These are phyloP conservation scores for Viola pubescens DNA, from an alignment of 441 rosid species.

Conservation along the genomic window DNA sequence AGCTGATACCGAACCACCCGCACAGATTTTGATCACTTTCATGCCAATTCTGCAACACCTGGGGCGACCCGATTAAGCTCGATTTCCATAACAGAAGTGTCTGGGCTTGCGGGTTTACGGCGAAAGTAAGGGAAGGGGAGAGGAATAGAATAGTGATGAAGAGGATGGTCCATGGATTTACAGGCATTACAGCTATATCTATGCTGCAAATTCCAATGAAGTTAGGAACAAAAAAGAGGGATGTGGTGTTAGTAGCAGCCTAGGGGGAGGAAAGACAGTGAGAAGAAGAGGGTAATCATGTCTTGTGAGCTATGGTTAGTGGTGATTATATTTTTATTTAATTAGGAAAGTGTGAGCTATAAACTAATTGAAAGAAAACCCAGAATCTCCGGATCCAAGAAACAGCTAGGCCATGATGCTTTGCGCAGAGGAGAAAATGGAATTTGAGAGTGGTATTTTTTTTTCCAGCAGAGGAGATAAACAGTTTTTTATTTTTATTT, in stretches of 20 bases:
- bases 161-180: constrained; percentile 35
- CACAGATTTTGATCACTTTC: constrained; percentile 37
- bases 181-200: constrained; percentile 46
- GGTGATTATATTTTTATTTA: constrained; percentile 1
- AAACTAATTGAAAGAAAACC: constrained; percentile 36
- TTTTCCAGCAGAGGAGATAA: constrained; percentile 22
- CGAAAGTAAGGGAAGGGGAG: constrained; percentile 17
- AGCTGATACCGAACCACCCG: constrained; percentile 45
- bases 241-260: constrained; percentile 21
- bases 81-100: constrained; percentile 54
- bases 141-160: constrained; percentile 16
- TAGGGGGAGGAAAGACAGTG: constrained; percentile 25
- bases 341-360: background rate
- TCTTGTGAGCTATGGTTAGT: constrained; percentile 26
- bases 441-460: constrained; percentile 31
- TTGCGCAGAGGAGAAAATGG: constrained; percentile 39
- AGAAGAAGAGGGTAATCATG: constrained; percentile 40
- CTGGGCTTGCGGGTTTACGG: constrained; percentile 48
- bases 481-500: constrained; percentile 23
- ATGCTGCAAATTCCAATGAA: constrained; percentile 39
- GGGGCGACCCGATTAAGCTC: constrained; percentile 33
- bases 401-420: constrained; percentile 68
- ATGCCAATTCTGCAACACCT: constrained; percentile 36
- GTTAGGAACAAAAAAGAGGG: constrained; percentile 23
- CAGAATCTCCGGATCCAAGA: constrained; percentile 84